Conservation (phyloP, 371 early-diverging fungal genomes). For the Mucor indicus region DNA sequence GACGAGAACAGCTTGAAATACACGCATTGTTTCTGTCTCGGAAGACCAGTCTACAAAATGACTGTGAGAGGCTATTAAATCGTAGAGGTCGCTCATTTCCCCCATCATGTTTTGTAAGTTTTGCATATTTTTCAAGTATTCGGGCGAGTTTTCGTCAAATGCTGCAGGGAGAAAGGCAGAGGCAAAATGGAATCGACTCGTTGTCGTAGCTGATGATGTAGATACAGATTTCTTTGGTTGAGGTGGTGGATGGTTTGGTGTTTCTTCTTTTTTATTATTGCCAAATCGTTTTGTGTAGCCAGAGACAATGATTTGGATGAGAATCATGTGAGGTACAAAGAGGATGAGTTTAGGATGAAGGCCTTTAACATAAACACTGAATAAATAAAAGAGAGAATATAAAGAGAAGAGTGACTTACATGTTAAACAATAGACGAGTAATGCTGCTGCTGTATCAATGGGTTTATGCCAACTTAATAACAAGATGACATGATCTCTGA, state of each 20-base stretch:
- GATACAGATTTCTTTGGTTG: background rate
- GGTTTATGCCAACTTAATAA: constrained; percentile 48
- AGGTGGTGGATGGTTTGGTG: background rate
- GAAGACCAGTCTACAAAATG: constrained; percentile 40
- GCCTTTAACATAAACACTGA: constrained; percentile 13
- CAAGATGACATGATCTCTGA: constrained; percentile 36
- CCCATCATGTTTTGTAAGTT: constrained; percentile 53
- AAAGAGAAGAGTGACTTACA: constrained; percentile 25
- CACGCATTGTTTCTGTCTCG: constrained; percentile 28
- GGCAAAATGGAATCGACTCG: constrained; percentile 10
- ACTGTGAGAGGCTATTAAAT: constrained; percentile 20
- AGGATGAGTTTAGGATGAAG: constrained; percentile 34
- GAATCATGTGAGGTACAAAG: constrained; percentile 31
- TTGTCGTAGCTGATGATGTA: background rate
- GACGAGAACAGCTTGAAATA: constrained; percentile 29
- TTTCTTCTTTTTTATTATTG: background rate
- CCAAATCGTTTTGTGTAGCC: constrained; percentile 16
- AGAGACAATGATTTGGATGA: constrained; percentile 23
- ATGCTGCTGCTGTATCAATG: constrained; percentile 33
- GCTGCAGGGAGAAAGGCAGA: constrained; percentile 23
- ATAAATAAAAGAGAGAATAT: background rate
- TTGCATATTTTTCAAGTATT: constrained; percentile 41
- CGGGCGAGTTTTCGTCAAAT: constrained; percentile 40
- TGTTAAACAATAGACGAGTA: constrained; percentile 33
- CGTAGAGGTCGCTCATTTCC: constrained; percentile 40